A percentile compares a stretch with the other conserved stretches of the same genome.
phyloP scores from a whole-genome alignment of 2,329 filamentous ascomycete genomes.

The Neonectria sp. region DNA sequence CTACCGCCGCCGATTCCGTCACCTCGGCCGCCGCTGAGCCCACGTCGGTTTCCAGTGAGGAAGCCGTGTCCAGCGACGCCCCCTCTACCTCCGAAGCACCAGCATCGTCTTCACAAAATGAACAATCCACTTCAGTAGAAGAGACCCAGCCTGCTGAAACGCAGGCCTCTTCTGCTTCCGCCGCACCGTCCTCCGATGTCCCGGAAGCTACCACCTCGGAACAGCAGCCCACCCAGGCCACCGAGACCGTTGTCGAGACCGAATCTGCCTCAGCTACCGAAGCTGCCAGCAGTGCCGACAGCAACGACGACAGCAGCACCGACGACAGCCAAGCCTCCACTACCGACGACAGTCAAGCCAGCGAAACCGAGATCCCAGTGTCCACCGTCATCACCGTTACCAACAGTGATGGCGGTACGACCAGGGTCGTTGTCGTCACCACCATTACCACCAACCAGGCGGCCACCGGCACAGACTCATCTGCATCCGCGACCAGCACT shows the following conservation, averaged over 20 bases:
- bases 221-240: conserved; percentile 5
- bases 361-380: conserved; percentile 34
- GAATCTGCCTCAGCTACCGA: conserved; percentile 11
- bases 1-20: conserved; percentile 5
- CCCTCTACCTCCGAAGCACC: neutral
- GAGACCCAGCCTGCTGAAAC: conserved; percentile 18
- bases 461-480: conserved; percentile 15
- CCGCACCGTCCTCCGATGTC: conserved; percentile 23
- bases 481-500: conserved; percentile 45
- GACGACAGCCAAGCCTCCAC: conserved; percentile 30
- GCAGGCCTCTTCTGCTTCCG: conserved; percentile 22
- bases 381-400: conserved; percentile 46
- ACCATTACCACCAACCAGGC: conserved; percentile 41
- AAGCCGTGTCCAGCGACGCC: neutral
- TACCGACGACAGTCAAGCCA: conserved; percentile 18
- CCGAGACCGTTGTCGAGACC: neutral
- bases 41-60: conserved; percentile 27
- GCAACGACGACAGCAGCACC: conserved; percentile 21
- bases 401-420: conserved; percentile 39
- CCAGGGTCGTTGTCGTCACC: conserved; percentile 48
- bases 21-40: conserved; percentile 28
- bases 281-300: conserved; percentile 26
- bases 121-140: conserved; percentile 4
- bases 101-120: neutral
- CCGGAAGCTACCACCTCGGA: conserved; percentile 17